These are phyloP conservation scores for Ustilago sp. DNA, from an alignment of 1,284 basidiomycete genomes.

Conservation along the genomic window DNA sequence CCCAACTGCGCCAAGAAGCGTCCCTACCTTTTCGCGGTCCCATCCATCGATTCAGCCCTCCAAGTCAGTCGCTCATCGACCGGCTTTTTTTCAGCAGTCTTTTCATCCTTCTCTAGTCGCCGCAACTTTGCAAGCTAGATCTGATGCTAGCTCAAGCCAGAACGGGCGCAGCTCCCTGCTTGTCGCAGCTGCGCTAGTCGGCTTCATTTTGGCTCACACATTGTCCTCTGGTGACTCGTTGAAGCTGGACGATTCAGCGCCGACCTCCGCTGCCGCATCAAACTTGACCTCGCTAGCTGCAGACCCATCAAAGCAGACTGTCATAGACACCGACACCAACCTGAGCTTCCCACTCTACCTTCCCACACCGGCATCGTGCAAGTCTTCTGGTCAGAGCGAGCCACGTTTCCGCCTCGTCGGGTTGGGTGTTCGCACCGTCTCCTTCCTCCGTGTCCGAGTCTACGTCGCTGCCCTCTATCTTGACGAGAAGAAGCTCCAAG, in stretches of 20 bases:
- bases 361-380: constrained; percentile 18
- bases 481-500: constrained; percentile 72
- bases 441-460: constrained; percentile 83
- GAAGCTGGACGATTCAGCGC: constrained; percentile 20
- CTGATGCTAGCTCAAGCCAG: not conserved
- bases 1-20: constrained; percentile 4
- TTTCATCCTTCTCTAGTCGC: constrained; percentile 14
- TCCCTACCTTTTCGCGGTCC: constrained; percentile 26
- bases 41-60: constrained; percentile 22
- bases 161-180: not conserved
- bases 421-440: constrained; percentile 83
- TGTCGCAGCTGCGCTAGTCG: constrained; percentile 10
- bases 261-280: constrained; percentile 9
- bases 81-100: constrained; percentile 31
- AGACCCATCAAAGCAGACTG: constrained; percentile 21
- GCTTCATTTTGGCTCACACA: constrained; percentile 9
- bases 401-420: constrained; percentile 75
- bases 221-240: constrained; percentile 6
- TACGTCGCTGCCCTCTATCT: constrained; percentile 89
- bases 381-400: constrained; percentile 69
- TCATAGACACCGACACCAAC: constrained; percentile 36
- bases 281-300: constrained; percentile 6
- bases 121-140: not conserved
- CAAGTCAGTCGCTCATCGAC: not conserved
- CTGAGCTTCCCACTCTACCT: constrained; percentile 48